Percentiles rank a stretch among this genome's conserved stretches.
Conservation (phyloP, 495 filamentous ascomycete genomes). For the Hypoxylon trugodes region DNA sequence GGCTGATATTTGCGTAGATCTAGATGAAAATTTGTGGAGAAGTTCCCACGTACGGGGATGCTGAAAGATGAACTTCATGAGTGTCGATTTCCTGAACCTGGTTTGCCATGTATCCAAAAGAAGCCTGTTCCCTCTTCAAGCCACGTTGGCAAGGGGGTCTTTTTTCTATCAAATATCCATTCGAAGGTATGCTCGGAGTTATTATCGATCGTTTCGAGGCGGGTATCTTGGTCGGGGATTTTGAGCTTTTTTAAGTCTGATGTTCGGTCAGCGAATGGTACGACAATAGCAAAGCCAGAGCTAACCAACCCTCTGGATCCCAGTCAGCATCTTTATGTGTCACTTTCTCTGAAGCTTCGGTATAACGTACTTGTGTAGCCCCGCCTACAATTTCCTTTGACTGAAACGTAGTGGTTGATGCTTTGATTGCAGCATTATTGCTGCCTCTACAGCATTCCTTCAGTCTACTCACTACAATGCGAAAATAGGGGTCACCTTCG, state of each 20-base stretch:
- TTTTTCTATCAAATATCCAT: constrained; percentile 23
- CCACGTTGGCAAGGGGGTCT: constrained; percentile 11
- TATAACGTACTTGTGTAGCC: no score
- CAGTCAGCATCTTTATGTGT: no score
- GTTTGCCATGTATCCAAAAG: constrained; percentile 39
- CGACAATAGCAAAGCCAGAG: not conserved
- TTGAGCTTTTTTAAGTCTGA: not conserved
- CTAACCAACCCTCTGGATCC: not conserved
- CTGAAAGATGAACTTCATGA: constrained; percentile 40
- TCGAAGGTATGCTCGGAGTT: constrained; percentile 20
- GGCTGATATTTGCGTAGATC: not conserved
- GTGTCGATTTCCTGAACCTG: constrained; percentile 36
- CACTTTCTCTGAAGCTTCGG: no score
- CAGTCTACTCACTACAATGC: not conserved
- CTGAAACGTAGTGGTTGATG: no score
- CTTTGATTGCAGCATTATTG: not conserved
- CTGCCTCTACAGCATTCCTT: not conserved
- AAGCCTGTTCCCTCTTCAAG: constrained; percentile 19
- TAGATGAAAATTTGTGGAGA: constrained; percentile 15
- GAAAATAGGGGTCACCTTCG: not conserved
- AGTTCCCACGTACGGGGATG: constrained; percentile 23
- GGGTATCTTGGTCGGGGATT: not conserved
- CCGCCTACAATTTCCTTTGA: not conserved
- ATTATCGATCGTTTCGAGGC: constrained; percentile 3
- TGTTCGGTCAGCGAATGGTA: not conserved